phyloP scores from a whole-genome alignment of 2,329 filamentous ascomycete species.

The Paecilomyces sp. region DNA sequence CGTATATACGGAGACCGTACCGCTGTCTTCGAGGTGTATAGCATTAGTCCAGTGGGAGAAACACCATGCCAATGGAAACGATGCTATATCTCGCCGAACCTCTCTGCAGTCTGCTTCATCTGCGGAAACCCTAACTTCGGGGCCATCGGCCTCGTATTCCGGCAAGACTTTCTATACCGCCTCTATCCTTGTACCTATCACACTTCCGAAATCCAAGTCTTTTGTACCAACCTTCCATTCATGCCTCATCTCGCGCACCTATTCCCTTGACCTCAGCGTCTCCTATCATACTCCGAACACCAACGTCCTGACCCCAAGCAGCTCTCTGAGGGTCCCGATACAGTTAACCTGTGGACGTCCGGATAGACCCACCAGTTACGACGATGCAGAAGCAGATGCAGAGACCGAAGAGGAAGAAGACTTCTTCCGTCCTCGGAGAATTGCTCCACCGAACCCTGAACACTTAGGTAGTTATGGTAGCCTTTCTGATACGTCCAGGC shows the following conservation, averaged over 20 bases:
- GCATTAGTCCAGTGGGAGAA: slow-evolving; percentile 51
- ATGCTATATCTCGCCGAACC: slow-evolving; percentile 17
- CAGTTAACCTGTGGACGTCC: slow-evolving; percentile 28
- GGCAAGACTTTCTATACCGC: slow-evolving; percentile 53
- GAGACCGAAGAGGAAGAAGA: slow-evolving; percentile 18
- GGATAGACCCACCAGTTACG: background rate
- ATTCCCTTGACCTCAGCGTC: slow-evolving; percentile 54
- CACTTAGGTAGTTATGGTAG: background rate
- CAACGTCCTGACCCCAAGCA: slow-evolving; percentile 30
- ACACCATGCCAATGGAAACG: slow-evolving; percentile 29
- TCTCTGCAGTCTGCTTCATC: slow-evolving; percentile 22
- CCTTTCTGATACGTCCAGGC: background rate
- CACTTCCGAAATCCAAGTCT: slow-evolving; percentile 52
- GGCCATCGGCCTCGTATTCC: slow-evolving; percentile 35
- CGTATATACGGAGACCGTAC: slow-evolving; percentile 46
- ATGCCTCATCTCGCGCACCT: slow-evolving; percentile 59
- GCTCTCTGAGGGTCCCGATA: slow-evolving; percentile 36
- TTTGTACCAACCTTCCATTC: slow-evolving; percentile 65
- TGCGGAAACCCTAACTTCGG: slow-evolving; percentile 17
- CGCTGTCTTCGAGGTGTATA: slow-evolving; percentile 50
- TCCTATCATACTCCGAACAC: slow-evolving; percentile 45
- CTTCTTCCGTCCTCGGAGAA: slow-evolving; percentile 20
- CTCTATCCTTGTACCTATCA: slow-evolving; percentile 56
- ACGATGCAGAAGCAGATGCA: background rate
- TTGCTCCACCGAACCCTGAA: slow-evolving; percentile 11